Evolutionary conservation across 2,329 filamentous ascomycete species (phyloP).

Genomic region (Arthrobotrys megalospora): DNA sequence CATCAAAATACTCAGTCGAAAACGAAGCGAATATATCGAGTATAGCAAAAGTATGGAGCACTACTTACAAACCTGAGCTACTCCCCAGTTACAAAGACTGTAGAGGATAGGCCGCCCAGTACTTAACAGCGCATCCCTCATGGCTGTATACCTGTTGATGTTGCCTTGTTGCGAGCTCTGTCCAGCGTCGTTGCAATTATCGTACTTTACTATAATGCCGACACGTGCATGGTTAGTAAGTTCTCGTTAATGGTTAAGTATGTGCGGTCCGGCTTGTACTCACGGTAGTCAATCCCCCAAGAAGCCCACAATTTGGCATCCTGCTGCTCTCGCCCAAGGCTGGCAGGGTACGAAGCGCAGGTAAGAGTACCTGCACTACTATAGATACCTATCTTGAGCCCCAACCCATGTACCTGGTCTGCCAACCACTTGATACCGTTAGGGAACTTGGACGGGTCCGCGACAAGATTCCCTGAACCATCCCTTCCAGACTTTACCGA

Average conservation of each 20-base stretch:
- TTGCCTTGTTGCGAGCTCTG: constrained; percentile 69
- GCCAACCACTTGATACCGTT: constrained; percentile 62
- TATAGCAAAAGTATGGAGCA: neutral
- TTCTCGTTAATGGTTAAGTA: too few species aligned
- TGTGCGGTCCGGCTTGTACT: neutral
- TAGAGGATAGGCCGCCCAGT: constrained; percentile 66
- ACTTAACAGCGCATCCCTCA: constrained; percentile 66
- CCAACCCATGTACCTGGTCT: constrained; percentile 57
- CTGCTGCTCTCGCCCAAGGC: constrained; percentile 61
- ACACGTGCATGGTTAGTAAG: neutral
- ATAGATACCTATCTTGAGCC: constrained; percentile 64
- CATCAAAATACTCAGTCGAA: neutral
- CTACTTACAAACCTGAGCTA: constrained; percentile 64
- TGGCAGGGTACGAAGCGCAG: constrained; percentile 44
- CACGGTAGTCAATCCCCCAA: constrained; percentile 41
- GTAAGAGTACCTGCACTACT: constrained; percentile 58
- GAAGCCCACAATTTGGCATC: constrained; percentile 45
- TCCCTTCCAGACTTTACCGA: constrained; percentile 64
- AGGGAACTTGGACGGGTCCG: constrained; percentile 53
- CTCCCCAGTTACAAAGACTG: constrained; percentile 67
- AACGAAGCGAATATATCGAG: neutral
- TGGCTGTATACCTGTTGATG: constrained; percentile 65
- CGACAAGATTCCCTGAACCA: constrained; percentile 57
- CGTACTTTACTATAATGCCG: constrained; percentile 64
- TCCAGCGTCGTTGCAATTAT: constrained; percentile 69